Evolutionary conservation across 2,329 filamentous ascomycete genomes (phyloP), one percentile per base, ranked within the genome.

Genomic region (Epichloe sibirici): DNA sequence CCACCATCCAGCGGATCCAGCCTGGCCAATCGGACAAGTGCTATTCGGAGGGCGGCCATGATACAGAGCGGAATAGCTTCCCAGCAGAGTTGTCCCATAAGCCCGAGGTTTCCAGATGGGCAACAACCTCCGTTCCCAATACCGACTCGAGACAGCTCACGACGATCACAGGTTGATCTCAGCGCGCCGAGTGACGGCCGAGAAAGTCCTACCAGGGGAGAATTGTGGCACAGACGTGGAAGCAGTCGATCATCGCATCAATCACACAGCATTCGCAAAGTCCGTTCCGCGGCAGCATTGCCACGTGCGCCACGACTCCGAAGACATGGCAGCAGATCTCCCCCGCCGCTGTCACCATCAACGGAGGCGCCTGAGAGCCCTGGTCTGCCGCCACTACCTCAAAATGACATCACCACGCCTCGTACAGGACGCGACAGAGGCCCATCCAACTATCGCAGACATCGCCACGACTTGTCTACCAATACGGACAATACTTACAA

Each of bases 61-160:
- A 90, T 91, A 50, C 85, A 89, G 56, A 91, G 77, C 62, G 86
- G 88, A 17, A 84, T 88, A 50, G 80, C 79, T 28, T 82, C 81
- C 11, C 87, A 78, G 54, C 76, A 77, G 54, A 72, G 75, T 46
- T 78, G 81, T 38, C 75, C 83, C 9, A 72, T 79, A 55, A 89
- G 82, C 62, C 83, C 85, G 47, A 88, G 77, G 64, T 68, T 81
- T 51, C 75, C 73, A 48, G 88, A 82, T 55, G 55, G 72, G 51
- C 71, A 66, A 34, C 75, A 81, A 50, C 90, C 93, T 31, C 93
- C 93, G 0, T 96, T 95, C 72, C 90, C 93, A 0, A 95, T 98
- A 6, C 93, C 93, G 0, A 85, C 84, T 3, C 78, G 93, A 53
- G 87, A 88, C 34, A 97, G 91, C 68, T 98, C 90, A 5, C 82